Evolutionary conservation across 306 rosid genomes (phyloP), one percentile per base, ranked within the genome.

Genomic region (Inga laurina): DNA sequence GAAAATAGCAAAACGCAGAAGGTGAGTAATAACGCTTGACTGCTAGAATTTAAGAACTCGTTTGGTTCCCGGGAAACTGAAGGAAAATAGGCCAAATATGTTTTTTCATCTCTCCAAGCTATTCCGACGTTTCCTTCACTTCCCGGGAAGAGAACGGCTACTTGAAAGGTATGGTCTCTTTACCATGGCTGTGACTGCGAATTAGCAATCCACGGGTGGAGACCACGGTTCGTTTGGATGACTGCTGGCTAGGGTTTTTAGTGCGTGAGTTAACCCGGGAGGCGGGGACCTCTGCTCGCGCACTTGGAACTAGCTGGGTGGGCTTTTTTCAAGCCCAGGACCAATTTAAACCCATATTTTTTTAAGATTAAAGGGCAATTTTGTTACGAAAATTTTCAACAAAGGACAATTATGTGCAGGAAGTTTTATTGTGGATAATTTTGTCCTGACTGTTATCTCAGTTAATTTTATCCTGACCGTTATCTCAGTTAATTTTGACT

Each of bases 11-110:
- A 61, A 73, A 45, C n/a, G 9, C 5, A 35, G 8, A 62, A 11
- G 8, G 43, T 41, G 48, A 81, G 46, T 4, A 13, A 39, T 8
- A 46, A 32, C 7, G 41, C 2, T 70, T 77, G 30, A 12, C 27
- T n/a, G 1, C 18, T 56, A 34, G 0, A 43, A 77, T 22, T 43
- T 8, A 44, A 44, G 73, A 27, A 44, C 32, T 67, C 54, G 32
- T 4, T 43, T 44, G 72, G 78, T 44, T 81, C 79, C 71, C 79
- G n/a, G 49, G 51, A 61, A 72, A 81, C 11, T 45, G 64, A 81
- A 41, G 72, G 39, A 54, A 69, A 57, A 57, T n/a, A 61, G 27
- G 27, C 72, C 72, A 22, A 61, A 41, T 14, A 22, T 39, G 43
- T 39, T 4, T 14, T 61, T 61, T 44, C 43, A 4, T 43, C 27